Evolutionary conservation across 2,329 filamentous ascomycete species (phyloP).

Genomic region (Botryotinia narcissicola): DNA sequence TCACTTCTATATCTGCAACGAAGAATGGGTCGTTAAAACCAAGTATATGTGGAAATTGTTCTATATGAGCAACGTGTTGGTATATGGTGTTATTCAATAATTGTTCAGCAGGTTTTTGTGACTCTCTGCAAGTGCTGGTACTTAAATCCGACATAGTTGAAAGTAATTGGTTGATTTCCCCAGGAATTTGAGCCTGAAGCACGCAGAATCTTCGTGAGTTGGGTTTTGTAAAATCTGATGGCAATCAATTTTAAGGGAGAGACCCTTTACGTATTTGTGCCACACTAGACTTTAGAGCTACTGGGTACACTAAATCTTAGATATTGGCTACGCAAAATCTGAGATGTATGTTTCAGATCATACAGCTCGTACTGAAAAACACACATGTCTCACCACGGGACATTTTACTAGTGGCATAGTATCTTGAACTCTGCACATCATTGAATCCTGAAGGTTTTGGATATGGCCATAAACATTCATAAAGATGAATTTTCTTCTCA

Average conservation of each 20-base stretch:
- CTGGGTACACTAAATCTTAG: background rate
- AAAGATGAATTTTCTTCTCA: background rate
- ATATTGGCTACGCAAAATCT: background rate
- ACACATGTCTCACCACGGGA: background rate
- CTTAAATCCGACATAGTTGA: background rate
- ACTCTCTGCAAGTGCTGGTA: background rate
- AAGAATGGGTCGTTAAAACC: background rate
- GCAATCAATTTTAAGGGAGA: background rate
- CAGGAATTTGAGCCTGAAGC: background rate
- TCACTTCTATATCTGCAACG: background rate
- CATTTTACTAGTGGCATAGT: background rate
- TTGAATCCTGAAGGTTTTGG: background rate
- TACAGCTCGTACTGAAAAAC: background rate
- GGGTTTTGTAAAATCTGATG: background rate
- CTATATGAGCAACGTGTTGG: background rate
- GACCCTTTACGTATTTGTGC: background rate
- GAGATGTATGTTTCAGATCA: background rate
- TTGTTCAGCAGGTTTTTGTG: background rate
- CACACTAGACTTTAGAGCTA: background rate
- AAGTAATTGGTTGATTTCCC: background rate
- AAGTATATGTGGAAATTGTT: background rate
- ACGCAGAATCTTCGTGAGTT: background rate
- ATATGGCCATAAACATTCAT: background rate
- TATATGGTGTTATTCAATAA: background rate
- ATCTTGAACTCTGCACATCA: background rate